phyloP scores from a whole-genome alignment of 176 grass and related monocot species.

The Leersia perrieri region DNA sequence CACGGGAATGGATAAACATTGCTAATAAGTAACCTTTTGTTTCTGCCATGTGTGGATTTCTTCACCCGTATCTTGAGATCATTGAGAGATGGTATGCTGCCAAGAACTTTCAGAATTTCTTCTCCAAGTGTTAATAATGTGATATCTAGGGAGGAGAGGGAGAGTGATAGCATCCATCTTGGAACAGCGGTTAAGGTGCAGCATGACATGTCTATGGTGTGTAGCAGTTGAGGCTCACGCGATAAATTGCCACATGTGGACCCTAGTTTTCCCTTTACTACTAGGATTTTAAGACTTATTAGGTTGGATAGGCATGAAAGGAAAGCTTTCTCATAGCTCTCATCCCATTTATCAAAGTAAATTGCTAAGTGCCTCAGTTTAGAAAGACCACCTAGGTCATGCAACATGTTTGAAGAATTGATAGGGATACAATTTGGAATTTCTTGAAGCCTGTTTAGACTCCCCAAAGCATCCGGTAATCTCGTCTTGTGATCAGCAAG shows the following conservation, averaged over 20 bases:
- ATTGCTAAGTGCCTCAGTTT: neutral
- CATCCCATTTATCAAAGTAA: neutral
- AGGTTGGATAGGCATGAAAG: neutral
- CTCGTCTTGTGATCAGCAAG: accelerated
- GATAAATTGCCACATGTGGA: neutral
- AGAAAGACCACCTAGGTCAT: neutral
- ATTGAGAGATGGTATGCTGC: neutral
- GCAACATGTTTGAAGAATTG: neutral
- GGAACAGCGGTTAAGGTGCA: neutral
- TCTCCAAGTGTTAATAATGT: neutral
- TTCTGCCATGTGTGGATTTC: neutral
- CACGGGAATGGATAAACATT: too few relatives aligned
- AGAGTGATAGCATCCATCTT: slow-evolving; percentile 20
- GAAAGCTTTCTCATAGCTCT: neutral
- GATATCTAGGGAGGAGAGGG: neutral
- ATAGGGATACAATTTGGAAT: neutral
- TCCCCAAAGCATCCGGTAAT: neutral
- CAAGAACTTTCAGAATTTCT: neutral
- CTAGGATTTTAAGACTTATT: neutral
- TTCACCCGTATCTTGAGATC: neutral
- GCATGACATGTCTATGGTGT: neutral
- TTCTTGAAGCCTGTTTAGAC: neutral
- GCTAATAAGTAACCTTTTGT: too few relatives aligned
- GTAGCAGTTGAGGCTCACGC: neutral
- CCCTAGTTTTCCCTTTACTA: neutral